Evolutionary conservation across 2,329 filamentous ascomycete species (phyloP).

Genomic region (Penicillium oxalicum): DNA sequence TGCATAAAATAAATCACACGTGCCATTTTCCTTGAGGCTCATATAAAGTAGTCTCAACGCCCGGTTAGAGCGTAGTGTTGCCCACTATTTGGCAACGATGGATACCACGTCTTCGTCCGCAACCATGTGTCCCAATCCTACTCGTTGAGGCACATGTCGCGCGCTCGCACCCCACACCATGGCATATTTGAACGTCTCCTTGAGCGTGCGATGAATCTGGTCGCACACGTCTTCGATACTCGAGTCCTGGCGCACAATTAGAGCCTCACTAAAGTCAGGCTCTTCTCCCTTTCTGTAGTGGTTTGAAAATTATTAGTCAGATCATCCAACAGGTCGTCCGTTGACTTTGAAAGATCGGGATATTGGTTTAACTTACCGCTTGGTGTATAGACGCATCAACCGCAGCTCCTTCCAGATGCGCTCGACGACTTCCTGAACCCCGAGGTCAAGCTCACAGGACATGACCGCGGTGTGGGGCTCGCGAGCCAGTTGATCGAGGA

Average conservation of each 20-base stretch:
- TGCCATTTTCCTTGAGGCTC: neutral
- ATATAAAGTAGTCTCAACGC: too few species aligned
- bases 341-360: neutral
- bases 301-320: neutral
- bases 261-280: slow-evolving; percentile 80
- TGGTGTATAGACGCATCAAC: slow-evolving; percentile 91
- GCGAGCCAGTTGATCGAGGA: slow-evolving; percentile 82
- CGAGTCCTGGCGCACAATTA: slow-evolving; percentile 84
- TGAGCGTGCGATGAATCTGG: slow-evolving; percentile 83
- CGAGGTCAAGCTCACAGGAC: slow-evolving; percentile 92
- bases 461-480: slow-evolving; percentile 95
- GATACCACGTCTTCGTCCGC: slow-evolving; percentile 63
- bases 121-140: slow-evolving; percentile 77
- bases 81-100: slow-evolving; percentile 49
- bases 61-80: too few species aligned
- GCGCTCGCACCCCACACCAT: slow-evolving; percentile 97
- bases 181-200: slow-evolving; percentile 99
- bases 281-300: slow-evolving; percentile 70
- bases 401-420: slow-evolving; percentile 89
- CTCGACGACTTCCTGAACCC: slow-evolving; percentile 88
- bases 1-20: slow-evolving; percentile 3
- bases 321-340: neutral
- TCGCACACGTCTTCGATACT: slow-evolving; percentile 97
- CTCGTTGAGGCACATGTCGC: slow-evolving; percentile 86
- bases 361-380: slow-evolving; percentile 46